Base-by-base conservation (phyloP, 192 early-diverging fungal species). In the Radiomyces spectabilis region DNA sequence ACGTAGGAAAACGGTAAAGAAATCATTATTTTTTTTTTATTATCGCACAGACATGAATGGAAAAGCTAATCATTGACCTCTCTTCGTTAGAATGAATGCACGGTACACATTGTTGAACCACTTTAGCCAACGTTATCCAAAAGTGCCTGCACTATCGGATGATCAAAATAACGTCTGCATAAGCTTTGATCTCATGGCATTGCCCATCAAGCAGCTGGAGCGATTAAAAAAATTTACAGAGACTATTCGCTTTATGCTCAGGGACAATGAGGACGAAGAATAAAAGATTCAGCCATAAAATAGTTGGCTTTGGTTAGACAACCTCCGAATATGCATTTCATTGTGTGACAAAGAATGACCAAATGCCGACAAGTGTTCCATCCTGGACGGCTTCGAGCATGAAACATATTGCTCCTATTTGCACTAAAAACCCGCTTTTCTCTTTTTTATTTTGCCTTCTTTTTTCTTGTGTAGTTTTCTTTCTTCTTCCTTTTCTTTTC, bases 121-220 rank as follows among this genome's bases (percentile, higher is more conserved):
- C 57, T 99, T 99, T 66, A 94, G 91, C 58, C 94, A 96, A 68
- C 79, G 96, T 12, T 99, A 95, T 65, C 86, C 90, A 2, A 92
- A 89, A 65, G 70, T 91, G n/a, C 90, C 88, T 0, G 41, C 57
- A 22, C 77, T 85, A 10, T 44, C 56, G n/a, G 53, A 73, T 41
- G 65, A 65, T 25, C 68, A 72, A 16, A 61, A 55, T 18, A 48
- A 59, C 9, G 69, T 88, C 27, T 86, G 81, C 15, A 75, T 89
- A 26, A 84, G 85, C 31, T 89, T 92, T 72, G 89, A 92, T 64
- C 63, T 87, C 66, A 89, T 92, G 87, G 46, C 66, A 34, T 71
- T 87, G 3, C 57, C 46, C 10, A 61, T 86, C 27, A 61, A 65
- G 0, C 65, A 83, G 34, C 70, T 86, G 22, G 50, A 51, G 19